These are phyloP conservation scores for Mercurialis annua DNA, from an alignment of 345 rosid genomes.

Conservation along the genomic window DNA sequence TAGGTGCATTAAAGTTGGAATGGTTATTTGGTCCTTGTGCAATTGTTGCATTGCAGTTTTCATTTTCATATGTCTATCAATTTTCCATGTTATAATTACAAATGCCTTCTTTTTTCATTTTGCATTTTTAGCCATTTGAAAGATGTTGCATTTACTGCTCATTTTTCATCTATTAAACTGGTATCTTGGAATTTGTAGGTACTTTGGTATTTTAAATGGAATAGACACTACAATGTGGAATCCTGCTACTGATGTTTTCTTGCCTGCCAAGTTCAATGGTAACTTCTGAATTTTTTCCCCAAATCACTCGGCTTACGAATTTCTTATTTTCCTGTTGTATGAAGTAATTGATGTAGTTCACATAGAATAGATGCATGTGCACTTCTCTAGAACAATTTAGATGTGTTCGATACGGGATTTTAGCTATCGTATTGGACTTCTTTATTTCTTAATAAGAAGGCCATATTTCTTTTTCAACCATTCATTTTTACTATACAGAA, in stretches of 20 bases:
- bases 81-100: background rate
- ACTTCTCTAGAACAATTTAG: background rate
- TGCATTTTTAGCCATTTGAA: background rate
- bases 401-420: background rate
- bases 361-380: background rate
- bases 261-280: conserved; percentile 52
- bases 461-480: background rate
- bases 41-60: background rate
- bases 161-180: background rate
- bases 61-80: background rate
- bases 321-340: background rate
- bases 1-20: no score
- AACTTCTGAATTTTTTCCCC: background rate
- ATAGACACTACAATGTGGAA: conserved; percentile 52
- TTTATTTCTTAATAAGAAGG: background rate
- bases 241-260: conserved; percentile 47
- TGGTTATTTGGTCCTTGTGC: no score
- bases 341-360: background rate
- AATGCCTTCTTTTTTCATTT: background rate
- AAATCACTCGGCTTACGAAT: background rate
- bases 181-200: conserved; percentile 32
- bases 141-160: background rate
- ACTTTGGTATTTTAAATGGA: conserved; percentile 51
- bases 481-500: background rate
- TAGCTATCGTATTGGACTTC: background rate